phyloP scores from a whole-genome alignment of 2,329 filamentous ascomycete genomes.

The Aschersonia sp. region DNA sequence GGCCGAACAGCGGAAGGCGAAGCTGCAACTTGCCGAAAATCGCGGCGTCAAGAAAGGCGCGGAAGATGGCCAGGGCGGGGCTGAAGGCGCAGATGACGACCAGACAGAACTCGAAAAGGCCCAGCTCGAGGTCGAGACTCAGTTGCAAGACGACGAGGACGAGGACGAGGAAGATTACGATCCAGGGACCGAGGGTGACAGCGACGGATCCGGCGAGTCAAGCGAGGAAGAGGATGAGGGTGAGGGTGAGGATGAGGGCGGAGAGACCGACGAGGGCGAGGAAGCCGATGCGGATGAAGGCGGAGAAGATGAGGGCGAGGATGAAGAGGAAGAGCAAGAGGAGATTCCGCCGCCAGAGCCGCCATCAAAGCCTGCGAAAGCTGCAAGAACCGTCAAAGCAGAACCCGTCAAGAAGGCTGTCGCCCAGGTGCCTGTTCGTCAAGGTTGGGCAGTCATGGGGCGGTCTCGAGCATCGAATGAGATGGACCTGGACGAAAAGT shows the following conservation, averaged over 20 bases:
- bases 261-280: slow-evolving; percentile 32
- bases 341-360: not conserved
- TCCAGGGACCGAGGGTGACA: slow-evolving; percentile 45
- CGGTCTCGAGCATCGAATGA: slow-evolving; percentile 10
- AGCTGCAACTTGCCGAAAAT: slow-evolving; percentile 47
- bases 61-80: slow-evolving; percentile 22
- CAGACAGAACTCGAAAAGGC: slow-evolving; percentile 35
- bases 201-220: slow-evolving; percentile 37
- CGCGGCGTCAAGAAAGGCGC: slow-evolving; percentile 29
- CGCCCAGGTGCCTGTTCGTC: slow-evolving; percentile 10
- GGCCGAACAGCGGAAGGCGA: slow-evolving; percentile 52
- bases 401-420: slow-evolving; percentile 2
- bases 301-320: slow-evolving; percentile 15
- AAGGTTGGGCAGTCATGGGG: slow-evolving; percentile 17
- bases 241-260: slow-evolving; percentile 25
- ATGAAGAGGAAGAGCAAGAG: slow-evolving; percentile 1
- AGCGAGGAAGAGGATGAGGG: slow-evolving; percentile 39
- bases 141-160: slow-evolving; percentile 44
- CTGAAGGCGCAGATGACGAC: slow-evolving; percentile 16
- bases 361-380: slow-evolving; percentile 3
- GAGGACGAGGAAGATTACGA: slow-evolving; percentile 54
- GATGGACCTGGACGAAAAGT: slow-evolving; percentile 15
- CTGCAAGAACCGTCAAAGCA: slow-evolving; percentile 4
- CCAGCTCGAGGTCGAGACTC: slow-evolving; percentile 34
- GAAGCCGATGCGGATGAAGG: slow-evolving; percentile 36